Conservation (phyloP, 208 protist species). For the Leishmania martiniquensis region DNA sequence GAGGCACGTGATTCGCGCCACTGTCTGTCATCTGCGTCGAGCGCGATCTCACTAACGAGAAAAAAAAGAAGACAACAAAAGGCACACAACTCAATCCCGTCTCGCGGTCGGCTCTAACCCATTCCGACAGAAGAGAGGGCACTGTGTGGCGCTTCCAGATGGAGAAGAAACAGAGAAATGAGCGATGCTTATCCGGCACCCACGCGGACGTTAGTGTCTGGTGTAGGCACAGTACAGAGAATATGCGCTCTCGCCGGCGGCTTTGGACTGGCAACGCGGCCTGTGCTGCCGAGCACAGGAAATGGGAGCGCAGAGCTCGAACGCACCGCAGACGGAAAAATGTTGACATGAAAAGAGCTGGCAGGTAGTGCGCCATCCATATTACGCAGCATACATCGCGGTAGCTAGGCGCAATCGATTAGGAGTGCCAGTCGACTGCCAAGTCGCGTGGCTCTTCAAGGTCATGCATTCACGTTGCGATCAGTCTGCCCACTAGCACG, state of each 20-base stretch:
- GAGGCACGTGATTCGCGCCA: conserved; percentile 11
- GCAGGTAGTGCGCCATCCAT: neutral
- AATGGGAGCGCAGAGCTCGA: neutral
- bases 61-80: neutral
- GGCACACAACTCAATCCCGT: neutral
- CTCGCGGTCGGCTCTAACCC: neutral
- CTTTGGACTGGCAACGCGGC: neutral
- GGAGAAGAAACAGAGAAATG: neutral
- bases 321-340: neutral
- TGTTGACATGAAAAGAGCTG: neutral
- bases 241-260: neutral
- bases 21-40: neutral
- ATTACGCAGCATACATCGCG: neutral
- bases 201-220: neutral
- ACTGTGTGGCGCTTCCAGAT: neutral
- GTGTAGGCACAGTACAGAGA: neutral
- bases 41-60: neutral
- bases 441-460: neutral
- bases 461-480: neutral
- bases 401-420: neutral
- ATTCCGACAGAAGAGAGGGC: neutral
- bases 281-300: neutral
- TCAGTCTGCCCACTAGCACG: neutral
- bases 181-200: neutral
- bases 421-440: neutral